These are phyloP conservation scores for Eutrema salsugineum DNA, from an alignment of 441 rosid species.

Conservation along the genomic window DNA sequence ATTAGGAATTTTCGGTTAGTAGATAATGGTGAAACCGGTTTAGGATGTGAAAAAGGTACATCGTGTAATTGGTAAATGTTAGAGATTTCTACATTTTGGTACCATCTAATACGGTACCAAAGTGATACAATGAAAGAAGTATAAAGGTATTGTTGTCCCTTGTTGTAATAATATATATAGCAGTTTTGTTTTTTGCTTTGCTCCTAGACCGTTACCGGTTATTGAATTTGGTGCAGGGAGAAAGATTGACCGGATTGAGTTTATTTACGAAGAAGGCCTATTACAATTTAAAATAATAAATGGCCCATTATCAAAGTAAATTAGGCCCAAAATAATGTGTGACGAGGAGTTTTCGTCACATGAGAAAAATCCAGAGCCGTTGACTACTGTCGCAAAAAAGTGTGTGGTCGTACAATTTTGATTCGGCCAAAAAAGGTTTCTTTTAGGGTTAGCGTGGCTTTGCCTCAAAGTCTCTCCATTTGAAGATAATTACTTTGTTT, in stretches of 20 bases:
- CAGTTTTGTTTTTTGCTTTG: background rate
- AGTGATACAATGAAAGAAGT: background rate
- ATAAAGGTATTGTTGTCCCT: background rate
- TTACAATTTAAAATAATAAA: background rate
- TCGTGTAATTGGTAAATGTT: constrained; percentile 22
- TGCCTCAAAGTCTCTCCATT: constrained; percentile 22
- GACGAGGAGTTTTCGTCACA: background rate
- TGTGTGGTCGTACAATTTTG: constrained; percentile 20
- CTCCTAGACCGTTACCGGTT: constrained; percentile 15
- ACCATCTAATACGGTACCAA: background rate
- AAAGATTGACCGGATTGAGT: background rate
- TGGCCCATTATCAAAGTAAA: background rate
- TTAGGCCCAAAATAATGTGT: background rate
- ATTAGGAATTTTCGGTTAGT: constrained; percentile 21
- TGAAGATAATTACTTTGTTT: background rate
- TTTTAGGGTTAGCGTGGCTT: constrained; percentile 34
- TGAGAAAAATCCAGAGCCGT: constrained; percentile 27
- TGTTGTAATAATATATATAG: background rate
- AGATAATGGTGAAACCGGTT: constrained; percentile 18
- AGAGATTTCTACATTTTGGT: constrained; percentile 7
- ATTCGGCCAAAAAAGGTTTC: constrained; percentile 25
- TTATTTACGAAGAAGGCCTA: background rate
- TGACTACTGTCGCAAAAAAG: constrained; percentile 1
- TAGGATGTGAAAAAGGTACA: constrained; percentile 20
- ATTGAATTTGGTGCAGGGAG: background rate